A percentile compares a stretch with the other conserved stretches of the same genome.
phyloP scores from a whole-genome alignment of 2,329 filamentous ascomycete species.

The Tolypocladium album region DNA sequence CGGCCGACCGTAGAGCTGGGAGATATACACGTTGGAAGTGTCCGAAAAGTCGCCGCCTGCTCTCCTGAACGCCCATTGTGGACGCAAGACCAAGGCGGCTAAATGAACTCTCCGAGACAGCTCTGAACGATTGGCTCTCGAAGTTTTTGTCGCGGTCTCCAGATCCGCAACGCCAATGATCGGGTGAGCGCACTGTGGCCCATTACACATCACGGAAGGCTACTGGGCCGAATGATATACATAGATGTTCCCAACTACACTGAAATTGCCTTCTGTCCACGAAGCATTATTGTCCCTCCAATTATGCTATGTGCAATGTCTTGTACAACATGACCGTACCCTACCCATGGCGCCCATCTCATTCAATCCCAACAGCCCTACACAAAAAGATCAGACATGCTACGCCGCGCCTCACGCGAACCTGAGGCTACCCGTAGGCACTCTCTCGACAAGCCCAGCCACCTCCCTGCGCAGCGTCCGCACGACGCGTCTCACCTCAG shows the following conservation, averaged over 20 bases:
- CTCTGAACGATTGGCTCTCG: neutral
- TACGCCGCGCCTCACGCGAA: slow-evolving; percentile 25
- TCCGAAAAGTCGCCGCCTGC: slow-evolving; percentile 11
- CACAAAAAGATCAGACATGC: neutral
- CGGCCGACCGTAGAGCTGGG: neutral
- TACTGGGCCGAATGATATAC: neutral
- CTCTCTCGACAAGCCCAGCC: slow-evolving; percentile 30
- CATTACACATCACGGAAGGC: neutral
- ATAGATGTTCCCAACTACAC: no score
- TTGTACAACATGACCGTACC: slow-evolving; percentile 4
- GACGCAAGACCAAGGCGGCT: neutral
- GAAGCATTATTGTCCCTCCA: neutral
- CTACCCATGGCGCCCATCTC: neutral
- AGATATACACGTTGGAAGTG: slow-evolving; percentile 12
- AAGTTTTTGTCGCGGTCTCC: neutral
- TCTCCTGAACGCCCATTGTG: neutral
- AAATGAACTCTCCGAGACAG: neutral
- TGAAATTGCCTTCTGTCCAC: neutral
- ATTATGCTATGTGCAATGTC: slow-evolving; percentile 4
- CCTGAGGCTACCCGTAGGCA: slow-evolving; percentile 30
- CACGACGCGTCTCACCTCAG: slow-evolving; percentile 30
- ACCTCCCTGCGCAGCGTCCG: slow-evolving; percentile 32
- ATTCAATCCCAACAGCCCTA: neutral
- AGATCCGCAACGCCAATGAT: neutral
- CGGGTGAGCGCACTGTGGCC: no score